These are phyloP conservation scores for Erodium trifolium DNA, from an alignment of 441 rosid genomes.

Conservation along the genomic window DNA sequence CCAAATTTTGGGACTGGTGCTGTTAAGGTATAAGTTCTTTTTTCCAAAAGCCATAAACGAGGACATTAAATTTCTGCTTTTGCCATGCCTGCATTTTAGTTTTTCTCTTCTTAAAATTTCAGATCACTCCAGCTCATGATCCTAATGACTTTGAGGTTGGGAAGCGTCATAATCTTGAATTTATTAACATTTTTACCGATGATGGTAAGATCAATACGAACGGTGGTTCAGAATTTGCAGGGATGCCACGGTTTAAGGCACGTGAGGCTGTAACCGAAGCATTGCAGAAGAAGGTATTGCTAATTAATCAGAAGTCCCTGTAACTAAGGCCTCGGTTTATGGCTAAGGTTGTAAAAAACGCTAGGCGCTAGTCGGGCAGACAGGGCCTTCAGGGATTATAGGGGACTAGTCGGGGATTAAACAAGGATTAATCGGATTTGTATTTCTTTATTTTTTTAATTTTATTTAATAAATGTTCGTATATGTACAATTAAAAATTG, in stretches of 20 bases:
- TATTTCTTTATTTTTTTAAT: no score
- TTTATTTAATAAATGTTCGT: no score
- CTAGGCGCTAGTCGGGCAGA: no score
- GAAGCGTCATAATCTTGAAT: constrained; percentile 71
- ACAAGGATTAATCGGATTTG: no score
- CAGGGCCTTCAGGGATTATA: no score
- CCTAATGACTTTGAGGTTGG: constrained; percentile 96
- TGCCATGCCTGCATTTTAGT: neutral
- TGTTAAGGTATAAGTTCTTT: constrained; percentile 53
- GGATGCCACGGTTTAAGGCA: constrained; percentile 82
- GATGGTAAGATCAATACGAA: constrained; percentile 80
- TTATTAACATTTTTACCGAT: constrained; percentile 84
- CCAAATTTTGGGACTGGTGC: constrained; percentile 95
- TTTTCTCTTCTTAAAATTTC: constrained; percentile 20
- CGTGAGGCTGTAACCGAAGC: constrained; percentile 78
- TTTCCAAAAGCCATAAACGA: neutral
- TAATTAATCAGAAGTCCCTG: neutral
- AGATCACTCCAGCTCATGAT: constrained; percentile 96
- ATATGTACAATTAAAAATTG: no score
- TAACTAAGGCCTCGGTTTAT: neutral
- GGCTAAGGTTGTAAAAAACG: no score
- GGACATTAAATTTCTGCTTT: constrained; percentile 5
- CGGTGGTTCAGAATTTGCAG: constrained; percentile 64
- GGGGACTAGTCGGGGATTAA: no score
- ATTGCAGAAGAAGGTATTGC: constrained; percentile 50